Base-by-base conservation (phyloP, 257 asterid species). In the Prunella vulgaris region DNA sequence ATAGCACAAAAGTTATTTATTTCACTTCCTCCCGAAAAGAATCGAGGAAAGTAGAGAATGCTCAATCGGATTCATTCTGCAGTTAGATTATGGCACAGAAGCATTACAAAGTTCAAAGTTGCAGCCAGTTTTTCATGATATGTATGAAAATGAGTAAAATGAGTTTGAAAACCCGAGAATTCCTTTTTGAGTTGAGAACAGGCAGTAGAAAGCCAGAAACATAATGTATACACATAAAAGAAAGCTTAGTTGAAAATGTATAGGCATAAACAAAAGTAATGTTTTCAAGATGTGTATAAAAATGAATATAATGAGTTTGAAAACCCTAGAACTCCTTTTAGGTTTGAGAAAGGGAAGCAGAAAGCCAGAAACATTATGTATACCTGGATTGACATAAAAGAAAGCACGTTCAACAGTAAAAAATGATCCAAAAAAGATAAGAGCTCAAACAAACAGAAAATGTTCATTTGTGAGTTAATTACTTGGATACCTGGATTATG, bases 401-500 rank as follows among this genome's bases (percentile, higher is more conserved):
- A 49, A 17, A 20, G 66, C 5, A 53, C 7, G 2, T 7, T 1
- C 2, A 52, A 32, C 46, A 58, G 54, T 14, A 60, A 15, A 7
- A 57, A 56, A 13, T 3, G n/a, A 58, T 14, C n/a, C n/a, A 64
- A 35, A 15, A 60, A 58, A 57, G 18, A 20, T 9, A 25, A 63
- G 49, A 32, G 5, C 24, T 2, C 15, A 20, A 13, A 72, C 51
- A 42, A 40, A 64, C 14, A 74, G 54, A 27, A 60, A 57, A 10
- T 17, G 27, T 10, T 37, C 13, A 53, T 42, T 22, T 28, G 32
- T 49, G 17, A 33, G 68, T 57, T 61, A 70, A 60, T 67, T 44
- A 32, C 49, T 38, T 51, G 7, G 25, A 52, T 91, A 91, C 99
- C 98, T 89, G 99, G 96, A 79, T 84, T 89, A 67, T 83, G 90